A percentile compares a stretch with the other conserved stretches of the same genome.
phyloP scores from a whole-genome alignment of 345 rosid genomes.

The Sisymbrium irio region DNA sequence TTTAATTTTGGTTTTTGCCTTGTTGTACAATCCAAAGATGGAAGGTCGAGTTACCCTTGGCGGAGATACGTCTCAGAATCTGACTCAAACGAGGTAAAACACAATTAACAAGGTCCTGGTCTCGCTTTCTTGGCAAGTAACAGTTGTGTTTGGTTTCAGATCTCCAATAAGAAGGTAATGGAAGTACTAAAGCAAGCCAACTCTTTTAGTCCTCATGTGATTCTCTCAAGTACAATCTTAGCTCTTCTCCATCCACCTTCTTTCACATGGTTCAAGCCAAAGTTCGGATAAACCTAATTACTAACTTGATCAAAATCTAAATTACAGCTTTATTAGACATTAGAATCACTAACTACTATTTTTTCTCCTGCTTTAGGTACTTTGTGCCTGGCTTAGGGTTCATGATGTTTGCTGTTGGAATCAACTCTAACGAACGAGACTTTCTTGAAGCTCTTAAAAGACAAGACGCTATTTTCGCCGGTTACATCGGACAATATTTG shows the following conservation, averaged over 20 bases:
- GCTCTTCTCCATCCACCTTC: constrained; percentile 90
- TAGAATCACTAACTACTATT: not conserved
- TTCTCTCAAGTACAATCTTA: constrained; percentile 72
- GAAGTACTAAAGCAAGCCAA: constrained; percentile 66
- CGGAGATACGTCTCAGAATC: constrained; percentile 39
- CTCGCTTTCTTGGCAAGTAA: constrained; percentile 9
- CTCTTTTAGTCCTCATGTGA: constrained; percentile 72
- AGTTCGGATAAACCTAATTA: constrained; percentile 37
- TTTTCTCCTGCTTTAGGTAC: constrained; percentile 48
- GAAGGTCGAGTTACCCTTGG: constrained; percentile 33
- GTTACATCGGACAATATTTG: constrained; percentile 76
- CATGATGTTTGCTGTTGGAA: constrained; percentile 96
- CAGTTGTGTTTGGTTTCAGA: constrained; percentile 35
- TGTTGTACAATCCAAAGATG: constrained; percentile 22
- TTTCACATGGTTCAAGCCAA: constrained; percentile 89
- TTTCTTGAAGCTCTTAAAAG: constrained; percentile 80
- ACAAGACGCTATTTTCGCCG: constrained; percentile 66
- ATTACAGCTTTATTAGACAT: not conserved
- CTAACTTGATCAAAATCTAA: not conserved
- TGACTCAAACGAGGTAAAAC: constrained; percentile 46
- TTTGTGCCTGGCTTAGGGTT: constrained; percentile 92
- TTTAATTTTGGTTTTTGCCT: not conserved
- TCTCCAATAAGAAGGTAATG: constrained; percentile 39
- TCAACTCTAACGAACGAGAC: constrained; percentile 82
- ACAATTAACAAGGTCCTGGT: not conserved